These are phyloP conservation scores for Phytopythium helicoides DNA, from an alignment of 352 stramenopile species.

Conservation along the genomic window DNA sequence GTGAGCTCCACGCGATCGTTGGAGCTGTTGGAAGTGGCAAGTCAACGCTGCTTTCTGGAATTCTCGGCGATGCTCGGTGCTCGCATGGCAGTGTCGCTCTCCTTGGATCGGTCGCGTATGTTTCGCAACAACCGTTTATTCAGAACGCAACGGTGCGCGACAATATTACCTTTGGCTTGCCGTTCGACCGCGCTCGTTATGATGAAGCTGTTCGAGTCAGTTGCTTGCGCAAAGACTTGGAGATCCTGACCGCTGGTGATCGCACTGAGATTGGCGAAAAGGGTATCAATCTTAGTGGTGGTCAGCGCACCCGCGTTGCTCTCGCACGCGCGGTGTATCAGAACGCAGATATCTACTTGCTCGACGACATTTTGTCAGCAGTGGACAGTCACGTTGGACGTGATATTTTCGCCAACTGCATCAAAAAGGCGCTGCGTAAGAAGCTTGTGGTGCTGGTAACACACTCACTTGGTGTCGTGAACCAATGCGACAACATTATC, in stretches of 20 bases:
- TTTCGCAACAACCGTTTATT: constrained; percentile 96
- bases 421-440: constrained; percentile 78
- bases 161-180: constrained; percentile 96
- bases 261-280: constrained; percentile 97
- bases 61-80: constrained; percentile 59
- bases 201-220: constrained; percentile 61
- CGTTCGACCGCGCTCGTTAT: constrained; percentile 64
- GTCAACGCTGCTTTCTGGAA: constrained; percentile 65
- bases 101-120: constrained; percentile 91
- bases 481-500: constrained; percentile 55
- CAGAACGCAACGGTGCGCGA: constrained; percentile 95
- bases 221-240: constrained; percentile 83
- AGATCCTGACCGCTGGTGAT: constrained; percentile 91
- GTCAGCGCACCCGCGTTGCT: constrained; percentile 92
- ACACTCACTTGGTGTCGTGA: constrained; percentile 67
- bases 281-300: constrained; percentile 96
- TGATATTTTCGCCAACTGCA: constrained; percentile 94
- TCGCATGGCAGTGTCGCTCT: constrained; percentile 52
- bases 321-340: constrained; percentile 94
- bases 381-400: constrained; percentile 96
- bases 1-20: constrained; percentile 60
- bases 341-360: constrained; percentile 93
- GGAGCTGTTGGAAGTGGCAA: constrained; percentile 64
- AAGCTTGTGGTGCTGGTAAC: constrained; percentile 94
- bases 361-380: constrained; percentile 96